Conservation (phyloP, 2,329 filamentous ascomycete genomes). For the Ophiostoma angusticollis region DNA sequence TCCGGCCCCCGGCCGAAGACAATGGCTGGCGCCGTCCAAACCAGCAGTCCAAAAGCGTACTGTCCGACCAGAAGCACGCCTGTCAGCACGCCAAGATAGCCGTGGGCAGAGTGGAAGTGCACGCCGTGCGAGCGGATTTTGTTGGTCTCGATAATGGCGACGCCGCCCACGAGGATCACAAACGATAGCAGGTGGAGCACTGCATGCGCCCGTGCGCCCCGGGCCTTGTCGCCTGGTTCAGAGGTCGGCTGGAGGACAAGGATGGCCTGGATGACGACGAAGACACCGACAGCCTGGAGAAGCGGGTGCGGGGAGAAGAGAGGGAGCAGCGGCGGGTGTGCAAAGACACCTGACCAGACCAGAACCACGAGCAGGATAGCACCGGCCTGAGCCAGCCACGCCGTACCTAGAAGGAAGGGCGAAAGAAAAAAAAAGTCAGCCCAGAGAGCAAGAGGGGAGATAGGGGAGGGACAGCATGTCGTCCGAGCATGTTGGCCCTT, state of each 20-base stretch:
- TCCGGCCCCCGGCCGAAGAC: conserved; percentile 68
- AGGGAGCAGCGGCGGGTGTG: conserved; percentile 44
- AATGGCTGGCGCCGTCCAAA: conserved; percentile 56
- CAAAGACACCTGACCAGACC: conserved; percentile 67
- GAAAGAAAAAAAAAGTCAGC: not conserved
- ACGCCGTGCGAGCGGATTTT: conserved; percentile 54
- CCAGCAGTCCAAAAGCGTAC: conserved; percentile 66
- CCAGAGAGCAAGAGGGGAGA: not conserved
- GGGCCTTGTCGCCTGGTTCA: conserved; percentile 57
- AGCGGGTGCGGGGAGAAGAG: conserved; percentile 87
- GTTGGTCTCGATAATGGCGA: conserved; percentile 69
- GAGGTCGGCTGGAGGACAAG: conserved; percentile 81
- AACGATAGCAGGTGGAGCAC: conserved; percentile 55
- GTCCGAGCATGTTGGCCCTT: too few species aligned
- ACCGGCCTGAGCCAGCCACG: conserved; percentile 65
- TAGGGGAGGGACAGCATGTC: not conserved
- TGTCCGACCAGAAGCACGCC: conserved; percentile 60
- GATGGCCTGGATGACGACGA: conserved; percentile 66
- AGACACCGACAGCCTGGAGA: conserved; percentile 50
- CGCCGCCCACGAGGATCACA: conserved; percentile 47
- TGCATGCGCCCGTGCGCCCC: conserved; percentile 51
- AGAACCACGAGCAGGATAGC: conserved; percentile 61
- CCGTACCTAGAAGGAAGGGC: conserved; percentile 46
- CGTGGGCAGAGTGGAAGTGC: conserved; percentile 74
- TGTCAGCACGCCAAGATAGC: conserved; percentile 66